These are phyloP conservation scores for Thielaviopsis populi DNA, from an alignment of 2,329 filamentous ascomycete genomes.

Conservation along the genomic window DNA sequence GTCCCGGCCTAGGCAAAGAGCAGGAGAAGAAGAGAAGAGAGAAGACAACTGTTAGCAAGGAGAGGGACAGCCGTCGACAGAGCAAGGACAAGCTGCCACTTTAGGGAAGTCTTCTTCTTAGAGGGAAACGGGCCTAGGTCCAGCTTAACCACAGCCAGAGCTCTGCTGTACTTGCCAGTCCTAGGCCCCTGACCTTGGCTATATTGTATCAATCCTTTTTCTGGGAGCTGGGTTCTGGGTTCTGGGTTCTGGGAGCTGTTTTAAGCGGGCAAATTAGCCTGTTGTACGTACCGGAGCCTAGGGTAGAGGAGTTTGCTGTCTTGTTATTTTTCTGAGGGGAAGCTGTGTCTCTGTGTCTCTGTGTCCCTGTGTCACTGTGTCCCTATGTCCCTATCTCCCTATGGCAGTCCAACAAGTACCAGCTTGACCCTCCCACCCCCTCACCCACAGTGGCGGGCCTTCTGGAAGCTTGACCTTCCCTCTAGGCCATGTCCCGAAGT, in stretches of 20 bases:
- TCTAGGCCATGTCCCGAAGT: not conserved
- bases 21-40: not conserved
- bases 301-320: too few relatives aligned
- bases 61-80: not conserved
- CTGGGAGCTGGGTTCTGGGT: too few relatives aligned
- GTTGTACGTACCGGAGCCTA: not conserved
- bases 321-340: too few relatives aligned
- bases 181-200: not conserved
- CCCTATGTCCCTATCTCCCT: too few relatives aligned
- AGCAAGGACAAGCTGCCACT: not conserved
- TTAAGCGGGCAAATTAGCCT: not conserved
- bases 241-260: too few relatives aligned
- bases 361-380: too few relatives aligned
- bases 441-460: not conserved
- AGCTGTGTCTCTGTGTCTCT: too few relatives aligned
- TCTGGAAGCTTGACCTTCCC: not conserved
- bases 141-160: not conserved
- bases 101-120: constrained; percentile 1
- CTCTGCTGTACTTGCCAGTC: too few relatives aligned
- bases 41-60: not conserved
- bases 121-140: not conserved
- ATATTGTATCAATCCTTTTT: not conserved
- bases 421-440: too few relatives aligned
- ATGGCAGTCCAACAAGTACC: too few relatives aligned
- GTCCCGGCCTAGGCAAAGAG: not conserved